These are phyloP conservation scores for Nematocida sp. DNA, from an alignment of 371 early-diverging fungal species.

Conservation along the genomic window DNA sequence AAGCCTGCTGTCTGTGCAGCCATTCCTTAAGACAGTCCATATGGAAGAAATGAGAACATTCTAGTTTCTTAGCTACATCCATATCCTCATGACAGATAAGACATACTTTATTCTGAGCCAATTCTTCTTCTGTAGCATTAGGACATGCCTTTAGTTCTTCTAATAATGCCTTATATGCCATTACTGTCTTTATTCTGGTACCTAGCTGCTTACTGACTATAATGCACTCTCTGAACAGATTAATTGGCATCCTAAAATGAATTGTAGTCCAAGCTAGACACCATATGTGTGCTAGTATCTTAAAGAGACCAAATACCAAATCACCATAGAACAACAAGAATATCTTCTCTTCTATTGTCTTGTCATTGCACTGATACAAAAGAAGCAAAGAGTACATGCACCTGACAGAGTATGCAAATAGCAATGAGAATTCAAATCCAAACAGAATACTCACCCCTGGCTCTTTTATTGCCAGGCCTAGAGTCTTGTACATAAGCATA, in stretches of 20 bases:
- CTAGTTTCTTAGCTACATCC: constrained; percentile 71
- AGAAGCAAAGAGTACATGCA: constrained; percentile 16
- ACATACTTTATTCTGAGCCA: constrained; percentile 49
- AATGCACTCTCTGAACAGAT: constrained; percentile 50
- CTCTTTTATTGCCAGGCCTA: not conserved
- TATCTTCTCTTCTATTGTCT: constrained; percentile 33
- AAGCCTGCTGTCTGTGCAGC: constrained; percentile 92
- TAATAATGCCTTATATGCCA: constrained; percentile 46
- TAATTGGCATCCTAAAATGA: constrained; percentile 56
- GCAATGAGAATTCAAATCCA: constrained; percentile 56
- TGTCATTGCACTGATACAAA: not conserved
- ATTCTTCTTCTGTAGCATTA: constrained; percentile 13
- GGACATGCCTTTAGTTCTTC: constrained; percentile 49
- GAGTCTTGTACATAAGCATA: constrained; percentile 2
- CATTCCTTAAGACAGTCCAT: constrained; percentile 87
- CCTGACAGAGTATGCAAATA: constrained; percentile 46
- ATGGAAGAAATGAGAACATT: constrained; percentile 93
- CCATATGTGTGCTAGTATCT: constrained; percentile 33
- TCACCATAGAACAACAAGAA: constrained; percentile 51
- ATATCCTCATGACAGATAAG: constrained; percentile 63
- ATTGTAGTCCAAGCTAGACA: constrained; percentile 55
- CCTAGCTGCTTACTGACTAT: constrained; percentile 46
- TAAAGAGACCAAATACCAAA: constrained; percentile 44
- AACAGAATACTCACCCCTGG: constrained; percentile 54
- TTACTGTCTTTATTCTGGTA: constrained; percentile 31